Base-by-base conservation (phyloP, 2,329 filamentous ascomycete species). In the Scolecobasidium constrictum region DNA sequence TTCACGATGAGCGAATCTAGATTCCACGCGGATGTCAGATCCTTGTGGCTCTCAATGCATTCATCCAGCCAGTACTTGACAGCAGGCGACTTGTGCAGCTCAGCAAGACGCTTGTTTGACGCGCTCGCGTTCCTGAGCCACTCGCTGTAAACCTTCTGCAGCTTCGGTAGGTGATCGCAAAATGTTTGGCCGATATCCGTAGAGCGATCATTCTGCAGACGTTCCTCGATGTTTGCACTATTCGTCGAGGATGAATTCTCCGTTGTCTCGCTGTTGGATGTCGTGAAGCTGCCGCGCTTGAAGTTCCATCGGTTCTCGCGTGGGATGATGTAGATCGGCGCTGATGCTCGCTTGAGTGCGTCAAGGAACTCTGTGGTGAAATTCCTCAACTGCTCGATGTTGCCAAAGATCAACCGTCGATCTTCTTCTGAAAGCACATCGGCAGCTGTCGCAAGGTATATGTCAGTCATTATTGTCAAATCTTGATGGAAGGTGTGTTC, bases 401-500 rank as follows among this genome's bases (percentile, higher is more conserved):
- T 98, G 48, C 86, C 82, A 60, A 98, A 98, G 13, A 98, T 77
- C 11, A 84, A 72, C 57, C 88, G 94, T 53, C 93, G 81, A 48
- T 94, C 94, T 49, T 90, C 84, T 34, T 76, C 68, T 35, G 83
- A 85, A 20, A 95, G 74, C 44, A 84, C 87, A 9, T 83, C 83
- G 51, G 83, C 79, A 1, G 86, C 85, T 1, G 92, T 96, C 35
- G 86, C 87, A 62, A 93, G 94, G 70, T 96, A 98, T 43, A 98
- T 96, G 56, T 96, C 88, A 55, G 94, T 86, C 2, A 94, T 83
- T 42, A 98, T 90, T 58, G 88, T 94, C 86, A 98, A 90, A 59
- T 98, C 92, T 49, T 86, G 78, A 44, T 93, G 80, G 61, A 94
- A 96, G 4, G 82, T 80, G 38, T 86, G 80, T 58, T 98, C 92